These are phyloP conservation scores for Scutellaria barbata DNA, from an alignment of 257 asterid genomes.

Conservation along the genomic window DNA sequence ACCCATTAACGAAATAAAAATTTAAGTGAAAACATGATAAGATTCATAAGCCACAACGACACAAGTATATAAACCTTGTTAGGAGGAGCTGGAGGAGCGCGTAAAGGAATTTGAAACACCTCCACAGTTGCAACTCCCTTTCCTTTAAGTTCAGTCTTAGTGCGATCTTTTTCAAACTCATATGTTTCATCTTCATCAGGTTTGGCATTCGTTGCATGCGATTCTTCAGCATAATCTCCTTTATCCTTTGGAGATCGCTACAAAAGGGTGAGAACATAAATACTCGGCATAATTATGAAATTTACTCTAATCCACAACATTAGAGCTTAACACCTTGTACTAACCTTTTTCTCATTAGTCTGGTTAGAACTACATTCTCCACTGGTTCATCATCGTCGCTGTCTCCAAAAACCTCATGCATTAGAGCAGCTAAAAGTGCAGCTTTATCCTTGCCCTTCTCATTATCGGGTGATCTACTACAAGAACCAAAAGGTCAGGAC, in stretches of 20 bases:
- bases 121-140: slow-evolving; percentile 48
- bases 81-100: slow-evolving; percentile 52
- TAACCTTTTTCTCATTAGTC: slow-evolving; percentile 37
- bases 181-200: slow-evolving; percentile 51
- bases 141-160: slow-evolving; percentile 25
- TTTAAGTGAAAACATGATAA: neutral
- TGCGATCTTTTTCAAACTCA: slow-evolving; percentile 49
- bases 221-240: no score
- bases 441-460: slow-evolving; percentile 52
- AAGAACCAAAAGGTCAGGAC: no score
- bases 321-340: neutral
- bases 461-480: slow-evolving; percentile 45
- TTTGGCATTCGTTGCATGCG: slow-evolving; percentile 7
- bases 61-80: slow-evolving; percentile 42
- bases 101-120: slow-evolving; percentile 65
- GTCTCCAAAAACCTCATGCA: slow-evolving; percentile 77
- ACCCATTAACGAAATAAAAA: no score
- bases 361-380: no score
- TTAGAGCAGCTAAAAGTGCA: slow-evolving; percentile 52
- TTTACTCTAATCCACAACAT: neutral
- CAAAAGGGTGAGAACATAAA: no score
- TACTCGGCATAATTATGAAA: no score
- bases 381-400: slow-evolving; percentile 63
- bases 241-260: no score
- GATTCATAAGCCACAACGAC: neutral